Conservation (phyloP, 2,329 filamentous ascomycete genomes). For the Aspergillus versicolor region DNA sequence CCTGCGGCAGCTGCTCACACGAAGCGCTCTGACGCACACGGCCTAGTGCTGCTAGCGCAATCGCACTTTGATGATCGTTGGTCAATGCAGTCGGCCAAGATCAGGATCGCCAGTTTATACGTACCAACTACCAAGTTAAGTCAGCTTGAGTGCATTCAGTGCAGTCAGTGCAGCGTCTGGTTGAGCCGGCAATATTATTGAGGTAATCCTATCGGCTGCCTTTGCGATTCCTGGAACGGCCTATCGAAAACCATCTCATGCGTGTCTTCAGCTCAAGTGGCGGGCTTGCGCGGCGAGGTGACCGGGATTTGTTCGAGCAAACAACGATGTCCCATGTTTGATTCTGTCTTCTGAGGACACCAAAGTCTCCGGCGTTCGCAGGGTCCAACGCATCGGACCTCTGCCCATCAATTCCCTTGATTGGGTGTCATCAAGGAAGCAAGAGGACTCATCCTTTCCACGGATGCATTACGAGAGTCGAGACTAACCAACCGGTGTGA, state of each 20-base stretch:
- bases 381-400: constrained; percentile 7
- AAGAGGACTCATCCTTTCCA: not conserved
- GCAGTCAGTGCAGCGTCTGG: not conserved
- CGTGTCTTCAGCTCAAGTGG: not conserved
- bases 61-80: constrained; percentile 15
- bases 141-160: not conserved
- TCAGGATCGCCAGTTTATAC: not conserved
- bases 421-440: constrained; percentile 6
- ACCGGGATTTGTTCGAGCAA: not conserved
- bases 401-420: not conserved
- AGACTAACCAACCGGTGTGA: constrained; percentile 1
- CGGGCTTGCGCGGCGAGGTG: not conserved
- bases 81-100: constrained; percentile 4
- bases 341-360: not conserved
- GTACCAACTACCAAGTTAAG: too few relatives aligned
- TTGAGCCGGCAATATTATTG: constrained; percentile 2
- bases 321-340: not conserved
- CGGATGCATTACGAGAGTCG: not conserved
- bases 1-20: constrained; percentile 15
- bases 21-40: constrained; percentile 13
- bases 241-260: not conserved
- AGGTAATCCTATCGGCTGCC: not conserved
- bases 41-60: constrained; percentile 17
- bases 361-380: not conserved
- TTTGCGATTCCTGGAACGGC: not conserved